A percentile compares a stretch with the other conserved stretches of the same genome.
Evolutionary conservation across 495 filamentous ascomycete genomes (phyloP).

Genomic region (Parmelia sp.): DNA sequence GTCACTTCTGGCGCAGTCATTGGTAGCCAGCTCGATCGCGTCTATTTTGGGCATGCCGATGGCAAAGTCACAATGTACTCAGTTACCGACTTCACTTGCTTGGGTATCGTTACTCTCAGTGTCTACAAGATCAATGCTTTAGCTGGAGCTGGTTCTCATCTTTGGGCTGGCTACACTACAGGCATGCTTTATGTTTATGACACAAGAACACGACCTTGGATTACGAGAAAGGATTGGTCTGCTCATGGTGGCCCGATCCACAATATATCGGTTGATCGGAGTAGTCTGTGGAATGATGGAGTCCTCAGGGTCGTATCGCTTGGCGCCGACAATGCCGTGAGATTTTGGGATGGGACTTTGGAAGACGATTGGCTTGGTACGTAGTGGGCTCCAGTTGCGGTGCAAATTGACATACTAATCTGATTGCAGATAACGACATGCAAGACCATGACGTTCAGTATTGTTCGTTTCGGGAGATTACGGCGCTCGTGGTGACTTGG

Average conservation of each 20-base stretch:
- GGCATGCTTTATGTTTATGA: conserved; percentile 96
- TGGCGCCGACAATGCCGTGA: conserved; percentile 77
- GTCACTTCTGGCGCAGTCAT: conserved; percentile 80
- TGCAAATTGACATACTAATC: background rate
- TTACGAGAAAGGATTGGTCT: conserved; percentile 86
- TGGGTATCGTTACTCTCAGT: conserved; percentile 75
- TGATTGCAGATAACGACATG: conserved; percentile 66
- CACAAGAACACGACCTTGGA: conserved; percentile 73
- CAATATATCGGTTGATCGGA: conserved; percentile 67
- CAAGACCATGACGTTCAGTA: conserved; percentile 71
- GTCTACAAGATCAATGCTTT: conserved; percentile 93
- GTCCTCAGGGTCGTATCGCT: conserved; percentile 81
- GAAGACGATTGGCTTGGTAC: conserved; percentile 86
- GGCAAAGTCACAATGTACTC: conserved; percentile 94
- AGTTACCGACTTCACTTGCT: conserved; percentile 60
- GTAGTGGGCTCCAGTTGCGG: conserved; percentile 21
- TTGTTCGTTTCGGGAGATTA: conserved; percentile 77
- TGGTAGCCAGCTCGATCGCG: conserved; percentile 65
- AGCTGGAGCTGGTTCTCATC: conserved; percentile 69
- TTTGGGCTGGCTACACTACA: conserved; percentile 93
- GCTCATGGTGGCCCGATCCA: conserved; percentile 79
- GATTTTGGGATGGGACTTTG: conserved; percentile 88
- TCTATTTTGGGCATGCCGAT: conserved; percentile 88
- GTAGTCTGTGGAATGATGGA: conserved; percentile 81
- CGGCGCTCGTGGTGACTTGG: conserved; percentile 79